Percentiles rank a stretch among this genome's conserved stretches.
These are phyloP conservation scores for Dothistroma pini DNA, from an alignment of 2,329 filamentous ascomycete species.

Conservation along the genomic window DNA sequence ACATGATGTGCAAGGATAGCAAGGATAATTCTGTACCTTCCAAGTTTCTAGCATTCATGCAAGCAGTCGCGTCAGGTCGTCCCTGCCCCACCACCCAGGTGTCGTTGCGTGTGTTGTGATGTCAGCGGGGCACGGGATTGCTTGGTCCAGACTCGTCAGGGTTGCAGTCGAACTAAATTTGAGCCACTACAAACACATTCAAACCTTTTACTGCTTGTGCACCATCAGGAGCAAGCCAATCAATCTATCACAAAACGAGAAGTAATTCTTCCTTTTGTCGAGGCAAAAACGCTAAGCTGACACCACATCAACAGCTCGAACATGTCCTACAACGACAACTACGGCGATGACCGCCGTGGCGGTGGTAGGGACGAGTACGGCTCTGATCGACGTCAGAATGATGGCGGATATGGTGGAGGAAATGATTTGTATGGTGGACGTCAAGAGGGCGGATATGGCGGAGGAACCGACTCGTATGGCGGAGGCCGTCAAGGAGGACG, in stretches of 20 bases:
- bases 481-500: conserved; percentile 20
- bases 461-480: conserved; percentile 15
- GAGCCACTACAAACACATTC: neutral
- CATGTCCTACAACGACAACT: conserved; percentile 30
- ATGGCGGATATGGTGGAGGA: neutral
- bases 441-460: conserved; percentile 19
- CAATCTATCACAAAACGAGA: neutral
- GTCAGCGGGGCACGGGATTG: neutral
- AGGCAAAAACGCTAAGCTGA: neutral
- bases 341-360: conserved; percentile 22
- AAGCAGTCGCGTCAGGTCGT: neutral
- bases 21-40: neutral
- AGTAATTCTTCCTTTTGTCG: no score
- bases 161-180: neutral
- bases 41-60: neutral
- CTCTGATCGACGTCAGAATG: conserved; percentile 4
- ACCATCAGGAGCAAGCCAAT: neutral
- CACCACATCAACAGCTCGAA: neutral
- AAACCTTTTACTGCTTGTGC: neutral
- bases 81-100: neutral
- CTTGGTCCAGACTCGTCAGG: neutral
- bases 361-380: conserved; percentile 15
- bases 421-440: conserved; percentile 8
- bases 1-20: neutral
- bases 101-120: neutral